A percentile compares a stretch with the other conserved stretches of the same genome.
Evolutionary conservation across 73 alveolate species (phyloP).

Genomic region (Urostyla sp.): DNA sequence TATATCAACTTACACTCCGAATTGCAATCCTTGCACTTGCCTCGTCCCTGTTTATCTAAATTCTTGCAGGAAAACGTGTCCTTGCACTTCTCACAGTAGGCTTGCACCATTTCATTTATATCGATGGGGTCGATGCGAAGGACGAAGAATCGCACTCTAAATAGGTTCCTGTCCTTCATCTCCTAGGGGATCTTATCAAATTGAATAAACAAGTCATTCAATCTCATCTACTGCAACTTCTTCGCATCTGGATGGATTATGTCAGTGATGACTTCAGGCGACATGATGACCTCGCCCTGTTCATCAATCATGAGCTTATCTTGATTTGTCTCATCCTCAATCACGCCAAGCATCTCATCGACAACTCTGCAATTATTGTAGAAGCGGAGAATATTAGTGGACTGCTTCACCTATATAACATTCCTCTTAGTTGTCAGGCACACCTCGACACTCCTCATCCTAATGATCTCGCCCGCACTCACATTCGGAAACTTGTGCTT

Average conservation of each 20-base stretch:
- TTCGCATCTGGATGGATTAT: conserved; percentile 6
- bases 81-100: conserved; percentile 19
- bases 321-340: conserved; percentile 53
- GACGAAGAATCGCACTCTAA: conserved; percentile 30
- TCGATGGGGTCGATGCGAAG: conserved; percentile 20
- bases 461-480: conserved; percentile 6
- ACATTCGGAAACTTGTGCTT: conserved; percentile 41
- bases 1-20: conserved; percentile 51
- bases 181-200: conserved; percentile 33
- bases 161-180: not conserved
- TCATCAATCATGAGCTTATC: conserved; percentile 35
- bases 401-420: conserved; percentile 7
- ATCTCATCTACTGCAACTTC: not conserved
- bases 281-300: conserved; percentile 17
- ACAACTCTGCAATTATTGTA: conserved; percentile 3
- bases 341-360: conserved; percentile 6
- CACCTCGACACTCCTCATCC: conserved; percentile 37
- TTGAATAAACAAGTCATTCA: conserved; percentile 23
- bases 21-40: conserved; percentile 48
- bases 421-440: conserved; percentile 21
- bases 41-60: conserved; percentile 7
- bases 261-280: conserved; percentile 15
- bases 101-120: conserved; percentile 15
- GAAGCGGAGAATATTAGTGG: conserved; percentile 54
- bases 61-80: conserved; percentile 15